Evolutionary conservation across 2,329 filamentous ascomycete genomes (phyloP).

Genomic region (Diaporthe ilicicola): DNA sequence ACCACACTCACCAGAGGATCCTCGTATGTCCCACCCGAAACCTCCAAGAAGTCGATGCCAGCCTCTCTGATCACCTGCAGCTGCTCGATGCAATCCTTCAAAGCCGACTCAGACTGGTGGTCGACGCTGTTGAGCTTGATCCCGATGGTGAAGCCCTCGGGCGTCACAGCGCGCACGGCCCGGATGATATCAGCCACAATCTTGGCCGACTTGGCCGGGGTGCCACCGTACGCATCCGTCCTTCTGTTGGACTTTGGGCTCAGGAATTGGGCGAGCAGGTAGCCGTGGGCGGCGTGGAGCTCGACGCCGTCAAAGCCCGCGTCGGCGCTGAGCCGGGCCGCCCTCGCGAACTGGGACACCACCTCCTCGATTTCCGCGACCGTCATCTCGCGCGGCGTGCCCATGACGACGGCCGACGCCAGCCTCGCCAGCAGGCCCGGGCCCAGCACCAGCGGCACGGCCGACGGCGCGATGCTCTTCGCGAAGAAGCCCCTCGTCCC

Average conservation of each 20-base stretch:
- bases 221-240: constrained; percentile 64
- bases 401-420: constrained; percentile 50
- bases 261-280: constrained; percentile 65
- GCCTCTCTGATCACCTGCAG: constrained; percentile 56
- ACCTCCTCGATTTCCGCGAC: constrained; percentile 61
- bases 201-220: constrained; percentile 55
- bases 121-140: constrained; percentile 68
- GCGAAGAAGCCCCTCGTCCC: constrained; percentile 55
- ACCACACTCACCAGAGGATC: constrained; percentile 52
- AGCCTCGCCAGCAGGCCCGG: constrained; percentile 45
- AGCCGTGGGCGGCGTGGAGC: constrained; percentile 63
- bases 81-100: constrained; percentile 66
- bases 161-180: constrained; percentile 49
- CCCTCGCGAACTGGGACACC: constrained; percentile 59
- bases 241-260: constrained; percentile 58
- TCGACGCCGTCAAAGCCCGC: constrained; percentile 57
- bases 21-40: constrained; percentile 70
- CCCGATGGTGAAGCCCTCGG: constrained; percentile 55
- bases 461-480: constrained; percentile 53
- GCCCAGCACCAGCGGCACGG: constrained; percentile 53
- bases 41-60: constrained; percentile 73
- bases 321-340: constrained; percentile 56
- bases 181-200: constrained; percentile 61
- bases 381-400: constrained; percentile 66
- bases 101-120: constrained; percentile 54